These are phyloP conservation scores for Hydnomerulius pinastri DNA, from an alignment of 768 basidiomycete genomes.

Conservation along the genomic window DNA sequence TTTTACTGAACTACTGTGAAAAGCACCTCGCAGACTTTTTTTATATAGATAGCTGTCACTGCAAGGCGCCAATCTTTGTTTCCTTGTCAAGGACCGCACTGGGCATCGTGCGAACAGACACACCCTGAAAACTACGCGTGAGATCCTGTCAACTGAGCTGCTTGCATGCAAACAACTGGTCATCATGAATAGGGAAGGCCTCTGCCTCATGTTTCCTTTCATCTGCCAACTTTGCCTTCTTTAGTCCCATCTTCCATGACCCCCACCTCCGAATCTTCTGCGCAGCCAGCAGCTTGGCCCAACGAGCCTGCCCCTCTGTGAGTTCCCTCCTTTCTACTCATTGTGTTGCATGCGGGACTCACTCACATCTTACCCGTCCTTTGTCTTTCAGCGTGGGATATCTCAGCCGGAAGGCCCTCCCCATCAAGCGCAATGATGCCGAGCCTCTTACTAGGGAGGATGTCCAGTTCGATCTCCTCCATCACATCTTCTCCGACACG, in stretches of 20 bases:
- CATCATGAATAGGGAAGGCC: constrained; percentile 21
- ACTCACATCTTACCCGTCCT: constrained; percentile 12
- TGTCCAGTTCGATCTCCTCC: constrained; percentile 83
- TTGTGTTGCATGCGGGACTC: constrained; percentile 2
- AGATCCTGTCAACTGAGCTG: constrained; percentile 29
- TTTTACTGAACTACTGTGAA: too few relatives aligned
- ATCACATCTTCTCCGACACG: constrained; percentile 74
- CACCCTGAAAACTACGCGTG: constrained; percentile 36
- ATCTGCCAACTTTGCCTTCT: constrained; percentile 12
- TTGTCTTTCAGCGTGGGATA: constrained; percentile 50
- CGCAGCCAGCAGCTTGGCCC: constrained; percentile 40
- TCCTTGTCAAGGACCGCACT: neutral
- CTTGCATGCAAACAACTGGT: constrained; percentile 10
- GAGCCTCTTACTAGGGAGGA: constrained; percentile 83
- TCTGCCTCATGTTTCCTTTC: constrained; percentile 30
- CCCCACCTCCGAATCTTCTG: constrained; percentile 40
- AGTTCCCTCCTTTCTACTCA: constrained; percentile 26
- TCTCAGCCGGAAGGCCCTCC: constrained; percentile 62
- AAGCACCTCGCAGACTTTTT: neutral
- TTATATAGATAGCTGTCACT: neutral
- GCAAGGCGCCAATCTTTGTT: constrained; percentile 14
- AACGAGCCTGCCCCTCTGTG: constrained; percentile 57
- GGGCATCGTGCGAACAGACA: constrained; percentile 31
- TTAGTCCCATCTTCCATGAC: constrained; percentile 46
- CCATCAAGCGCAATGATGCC: constrained; percentile 82